A percentile compares a stretch with the other conserved stretches of the same genome.
phyloP scores from a whole-genome alignment of 495 filamentous ascomycete genomes.

The Aspergillus incahuasiensis region DNA sequence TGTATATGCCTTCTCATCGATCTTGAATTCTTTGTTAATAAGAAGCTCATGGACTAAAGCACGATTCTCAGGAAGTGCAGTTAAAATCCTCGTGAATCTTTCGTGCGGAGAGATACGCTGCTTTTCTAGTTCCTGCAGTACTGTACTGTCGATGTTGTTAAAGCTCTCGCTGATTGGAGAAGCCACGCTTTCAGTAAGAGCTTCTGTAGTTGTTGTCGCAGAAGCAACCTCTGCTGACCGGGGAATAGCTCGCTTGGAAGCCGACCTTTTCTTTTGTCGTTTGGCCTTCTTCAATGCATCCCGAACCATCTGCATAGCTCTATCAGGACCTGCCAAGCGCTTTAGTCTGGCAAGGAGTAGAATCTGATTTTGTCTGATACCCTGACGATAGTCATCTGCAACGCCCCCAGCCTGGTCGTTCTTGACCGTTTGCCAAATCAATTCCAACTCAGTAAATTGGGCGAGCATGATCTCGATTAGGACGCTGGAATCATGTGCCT shows the following conservation, averaged over 20 bases:
- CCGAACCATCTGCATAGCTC: slow-evolving; percentile 75
- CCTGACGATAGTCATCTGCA: slow-evolving; percentile 83
- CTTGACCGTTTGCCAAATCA: slow-evolving; percentile 96
- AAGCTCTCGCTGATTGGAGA: slow-evolving; percentile 46
- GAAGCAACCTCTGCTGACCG: slow-evolving; percentile 39
- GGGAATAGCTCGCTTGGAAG: slow-evolving; percentile 57
- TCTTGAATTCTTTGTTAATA: slow-evolving; percentile 77
- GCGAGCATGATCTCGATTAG: slow-evolving; percentile 92
- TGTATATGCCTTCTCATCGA: slow-evolving; percentile 49
- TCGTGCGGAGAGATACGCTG: slow-evolving; percentile 37
- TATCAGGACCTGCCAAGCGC: slow-evolving; percentile 77
- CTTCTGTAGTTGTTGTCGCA: slow-evolving; percentile 25
- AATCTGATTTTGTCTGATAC: slow-evolving; percentile 89
- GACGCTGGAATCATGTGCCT: slow-evolving; percentile 82
- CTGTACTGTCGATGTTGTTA: slow-evolving; percentile 34
- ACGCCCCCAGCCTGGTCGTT: slow-evolving; percentile 81
- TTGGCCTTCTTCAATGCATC: slow-evolving; percentile 77
- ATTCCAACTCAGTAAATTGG: slow-evolving; percentile 90
- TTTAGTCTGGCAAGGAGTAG: slow-evolving; percentile 85
- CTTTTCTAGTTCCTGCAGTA: slow-evolving; percentile 36
- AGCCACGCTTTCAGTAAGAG: slow-evolving; percentile 38
- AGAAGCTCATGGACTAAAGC: slow-evolving; percentile 85
- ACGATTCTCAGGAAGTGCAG: slow-evolving; percentile 76
- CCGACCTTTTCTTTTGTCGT: slow-evolving; percentile 54
- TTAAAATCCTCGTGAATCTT: slow-evolving; percentile 50